Conservation (phyloP, 345 rosid species). For the Arabidopsis arenosa region DNA sequence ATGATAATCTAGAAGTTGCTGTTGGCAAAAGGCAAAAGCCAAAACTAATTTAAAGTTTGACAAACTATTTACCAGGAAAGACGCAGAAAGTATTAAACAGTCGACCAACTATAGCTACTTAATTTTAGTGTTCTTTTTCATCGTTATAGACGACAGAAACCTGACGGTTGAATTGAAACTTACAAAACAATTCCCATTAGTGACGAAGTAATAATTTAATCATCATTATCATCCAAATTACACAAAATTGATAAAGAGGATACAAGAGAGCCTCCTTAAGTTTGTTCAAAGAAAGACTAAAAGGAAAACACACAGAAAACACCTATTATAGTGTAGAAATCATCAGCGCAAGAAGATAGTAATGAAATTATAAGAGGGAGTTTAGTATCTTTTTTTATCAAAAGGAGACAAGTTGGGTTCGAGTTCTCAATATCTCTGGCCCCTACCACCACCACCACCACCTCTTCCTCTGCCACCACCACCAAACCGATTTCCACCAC, state of each 20-base stretch:
- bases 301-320: neutral
- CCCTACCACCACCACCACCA: slow-evolving; percentile 47
- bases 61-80: no score
- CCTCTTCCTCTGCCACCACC: slow-evolving; percentile 46
- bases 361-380: neutral
- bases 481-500: slow-evolving; percentile 33
- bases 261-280: slow-evolving; percentile 7
- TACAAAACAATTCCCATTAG: neutral
- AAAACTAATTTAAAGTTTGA: neutral
- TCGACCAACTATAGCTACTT: no score
- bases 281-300: neutral
- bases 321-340: slow-evolving; percentile 15
- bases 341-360: neutral
- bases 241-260: slow-evolving; percentile 41
- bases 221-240: slow-evolving; percentile 42
- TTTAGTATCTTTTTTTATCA: neutral
- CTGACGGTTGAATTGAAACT: neutral
- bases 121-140: no score
- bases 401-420: neutral
- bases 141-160: neutral
- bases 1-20: neutral
- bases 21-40: neutral
- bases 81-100: no score
- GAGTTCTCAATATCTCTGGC: slow-evolving; percentile 38
- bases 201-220: slow-evolving; percentile 28